Evolutionary conservation across 805 yeast species (phyloP), one percentile per base, ranked within the genome.

Genomic region (Hanseniaspora jakobsenii): DNA sequence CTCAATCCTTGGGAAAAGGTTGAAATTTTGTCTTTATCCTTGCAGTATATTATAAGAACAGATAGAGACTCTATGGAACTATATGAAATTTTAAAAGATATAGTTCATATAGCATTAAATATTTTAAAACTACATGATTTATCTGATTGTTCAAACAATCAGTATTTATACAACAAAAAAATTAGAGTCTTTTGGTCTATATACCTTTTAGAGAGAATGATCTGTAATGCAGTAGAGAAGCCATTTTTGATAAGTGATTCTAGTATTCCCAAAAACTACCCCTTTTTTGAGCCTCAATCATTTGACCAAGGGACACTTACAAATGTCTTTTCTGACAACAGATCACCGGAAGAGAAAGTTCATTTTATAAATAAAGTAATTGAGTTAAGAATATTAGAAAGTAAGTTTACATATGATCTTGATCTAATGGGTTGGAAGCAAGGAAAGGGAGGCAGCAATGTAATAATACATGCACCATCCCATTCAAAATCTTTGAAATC

Each of bases 161-260:
- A 4, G 19, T 49, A 42, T 27, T 53, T 50, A 9, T 55, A 56
- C 45, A 66, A 69, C 49, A 63, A 65, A 42, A 68, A 66, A 52
- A 57, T 74, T 58, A 65, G 81, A 50, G 59, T 73, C 14, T 77
- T 78, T 61, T 77, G 82, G 82, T 72, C 78, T 54, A 70, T 71
- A 6, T 77, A 76, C 55, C 53, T 74, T n/a, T 54, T 75, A 36
- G 83, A 77, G 53, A 68, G 80, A 54, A 68, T 76, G 61, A 72
- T 75, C 38, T 70, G 77, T 30, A 70, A 75, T 30, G 73, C 80
- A 7, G 76, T 77, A 10, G 77, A 80, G 4, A 72, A 72, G 53
- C 73, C 74, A 1, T 75, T 72, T 52, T 62, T 70, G 1, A 54
- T 78, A n/a, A 59, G 63, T 18, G 83, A 77, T 55, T 52, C 64